Percentiles rank a stretch among this genome's conserved stretches.
Conservation (phyloP, 805 yeast species). For the Priceomyces medius region DNA sequence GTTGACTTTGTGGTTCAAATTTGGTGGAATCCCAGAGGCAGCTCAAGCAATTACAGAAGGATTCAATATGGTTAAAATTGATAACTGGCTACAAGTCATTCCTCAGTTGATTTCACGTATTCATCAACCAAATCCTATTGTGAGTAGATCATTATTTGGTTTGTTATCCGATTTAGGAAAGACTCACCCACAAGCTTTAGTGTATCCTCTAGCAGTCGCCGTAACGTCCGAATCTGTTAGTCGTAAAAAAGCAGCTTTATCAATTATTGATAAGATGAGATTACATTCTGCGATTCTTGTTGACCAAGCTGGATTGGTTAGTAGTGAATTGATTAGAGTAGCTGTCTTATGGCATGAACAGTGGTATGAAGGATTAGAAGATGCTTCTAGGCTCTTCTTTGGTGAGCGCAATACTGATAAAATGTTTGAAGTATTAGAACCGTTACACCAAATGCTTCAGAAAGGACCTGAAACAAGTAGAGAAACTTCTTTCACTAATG, state of each 20-base stretch:
- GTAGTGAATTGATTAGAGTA: conserved; percentile 87
- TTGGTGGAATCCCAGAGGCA: conserved; percentile 91
- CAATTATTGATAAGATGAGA: conserved; percentile 89
- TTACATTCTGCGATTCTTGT: conserved; percentile 81
- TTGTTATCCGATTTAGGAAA: conserved; percentile 84
- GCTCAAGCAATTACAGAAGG: conserved; percentile 90
- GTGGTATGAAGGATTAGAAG: conserved; percentile 97
- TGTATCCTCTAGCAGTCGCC: conserved; percentile 93
- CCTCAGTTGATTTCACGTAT: conserved; percentile 96
- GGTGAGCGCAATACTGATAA: conserved; percentile 93
- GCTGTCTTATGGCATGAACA: conserved; percentile 97
- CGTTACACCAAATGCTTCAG: conserved; percentile 79
- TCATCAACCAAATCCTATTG: conserved; percentile 89
- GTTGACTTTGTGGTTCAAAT: conserved; percentile 91
- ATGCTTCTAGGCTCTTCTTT: conserved; percentile 89
- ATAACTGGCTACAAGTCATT: conserved; percentile 91
- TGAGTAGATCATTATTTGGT: conserved; percentile 75
- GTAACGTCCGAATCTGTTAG: conserved; percentile 88
- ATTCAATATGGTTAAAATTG: conserved; percentile 81
- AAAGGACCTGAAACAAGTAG: conserved; percentile 90
- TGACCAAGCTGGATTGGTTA: conserved; percentile 91
- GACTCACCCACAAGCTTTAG: conserved; percentile 95
- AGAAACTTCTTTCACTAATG: conserved; percentile 87
- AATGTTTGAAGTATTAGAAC: conserved; percentile 89
- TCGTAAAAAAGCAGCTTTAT: conserved; percentile 86